Conservation (phyloP, 2,329 filamentous ascomycete species). For the Apiospora marii region DNA sequence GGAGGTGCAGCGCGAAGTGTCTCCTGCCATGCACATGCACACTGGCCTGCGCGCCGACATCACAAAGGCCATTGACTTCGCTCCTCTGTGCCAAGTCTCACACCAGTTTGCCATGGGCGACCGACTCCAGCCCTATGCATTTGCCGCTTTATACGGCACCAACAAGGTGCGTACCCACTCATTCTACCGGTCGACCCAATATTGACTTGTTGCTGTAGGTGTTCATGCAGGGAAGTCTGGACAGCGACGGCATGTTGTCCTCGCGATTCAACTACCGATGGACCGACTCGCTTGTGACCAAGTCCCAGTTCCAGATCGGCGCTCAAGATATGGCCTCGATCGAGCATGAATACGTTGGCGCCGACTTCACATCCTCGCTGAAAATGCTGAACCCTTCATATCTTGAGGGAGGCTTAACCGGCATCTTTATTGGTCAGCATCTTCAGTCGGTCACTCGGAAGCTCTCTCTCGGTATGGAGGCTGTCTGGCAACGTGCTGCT, state of each 20-base stretch:
- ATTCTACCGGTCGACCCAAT: conserved; percentile 27
- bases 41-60: conserved; percentile 94
- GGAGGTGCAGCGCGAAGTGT: conserved; percentile 95
- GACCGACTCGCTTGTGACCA: conserved; percentile 81
- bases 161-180: conserved; percentile 72
- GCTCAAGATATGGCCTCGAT: conserved; percentile 89
- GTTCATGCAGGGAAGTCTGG: conserved; percentile 94
- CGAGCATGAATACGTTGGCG: conserved; percentile 93
- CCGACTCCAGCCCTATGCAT: conserved; percentile 91
- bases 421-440: conserved; percentile 95
- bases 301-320: conserved; percentile 84
- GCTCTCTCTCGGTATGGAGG: conserved; percentile 88
- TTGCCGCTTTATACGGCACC: conserved; percentile 92
- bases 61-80: conserved; percentile 94
- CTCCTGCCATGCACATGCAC: conserved; percentile 97
- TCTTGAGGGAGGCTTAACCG: conserved; percentile 90
- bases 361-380: conserved; percentile 90
- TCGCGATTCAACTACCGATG: conserved; percentile 95
- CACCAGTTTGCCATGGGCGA: conserved; percentile 97
- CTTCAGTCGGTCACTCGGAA: conserved; percentile 90
- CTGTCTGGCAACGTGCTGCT: conserved; percentile 87
- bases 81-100: conserved; percentile 94
- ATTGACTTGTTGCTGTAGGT: conserved; percentile 61
- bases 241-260: conserved; percentile 88
- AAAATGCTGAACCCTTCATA: conserved; percentile 96